These are phyloP conservation scores for Cryomyces antarcticus DNA, from an alignment of 495 filamentous ascomycete species.

Conservation along the genomic window DNA sequence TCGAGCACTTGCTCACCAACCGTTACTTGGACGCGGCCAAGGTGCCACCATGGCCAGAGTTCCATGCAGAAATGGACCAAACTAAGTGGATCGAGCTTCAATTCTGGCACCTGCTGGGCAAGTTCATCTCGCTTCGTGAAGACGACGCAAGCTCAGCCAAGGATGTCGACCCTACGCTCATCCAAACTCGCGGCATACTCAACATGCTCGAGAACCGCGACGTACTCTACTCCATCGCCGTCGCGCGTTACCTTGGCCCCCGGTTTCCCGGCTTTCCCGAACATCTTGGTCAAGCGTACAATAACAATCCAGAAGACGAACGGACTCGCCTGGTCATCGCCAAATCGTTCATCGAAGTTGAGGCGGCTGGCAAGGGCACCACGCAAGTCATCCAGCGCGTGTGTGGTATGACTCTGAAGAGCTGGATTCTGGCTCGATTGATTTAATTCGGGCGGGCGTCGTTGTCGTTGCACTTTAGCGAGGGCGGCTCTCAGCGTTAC, in stretches of 20 bases:
- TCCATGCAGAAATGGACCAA: conserved; percentile 17
- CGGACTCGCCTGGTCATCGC: conserved; percentile 59
- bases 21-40: conserved; percentile 29
- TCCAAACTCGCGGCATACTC: conserved; percentile 41
- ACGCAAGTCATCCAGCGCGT: conserved; percentile 65
- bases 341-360: conserved; percentile 58
- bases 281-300: conserved; percentile 33
- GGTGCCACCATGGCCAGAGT: neutral
- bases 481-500: too few relatives aligned
- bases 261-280: conserved; percentile 44
- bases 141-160: conserved; percentile 35
- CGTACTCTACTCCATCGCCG: conserved; percentile 71
- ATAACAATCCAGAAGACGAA: conserved; percentile 47
- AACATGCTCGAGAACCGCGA: conserved; percentile 76
- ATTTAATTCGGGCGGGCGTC: too few relatives aligned
- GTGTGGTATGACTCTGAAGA: conserved; percentile 45
- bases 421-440: conserved; percentile 19
- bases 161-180: conserved; percentile 42
- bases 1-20: conserved; percentile 56
- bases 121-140: conserved; percentile 48
- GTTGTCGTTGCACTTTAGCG: too few relatives aligned
- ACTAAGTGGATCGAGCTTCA: conserved; percentile 42
- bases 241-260: conserved; percentile 52
- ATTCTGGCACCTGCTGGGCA: conserved; percentile 62
- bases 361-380: conserved; percentile 48